These are phyloP conservation scores for Teunomyces stri DNA, from an alignment of 805 yeast genomes.

Conservation along the genomic window DNA sequence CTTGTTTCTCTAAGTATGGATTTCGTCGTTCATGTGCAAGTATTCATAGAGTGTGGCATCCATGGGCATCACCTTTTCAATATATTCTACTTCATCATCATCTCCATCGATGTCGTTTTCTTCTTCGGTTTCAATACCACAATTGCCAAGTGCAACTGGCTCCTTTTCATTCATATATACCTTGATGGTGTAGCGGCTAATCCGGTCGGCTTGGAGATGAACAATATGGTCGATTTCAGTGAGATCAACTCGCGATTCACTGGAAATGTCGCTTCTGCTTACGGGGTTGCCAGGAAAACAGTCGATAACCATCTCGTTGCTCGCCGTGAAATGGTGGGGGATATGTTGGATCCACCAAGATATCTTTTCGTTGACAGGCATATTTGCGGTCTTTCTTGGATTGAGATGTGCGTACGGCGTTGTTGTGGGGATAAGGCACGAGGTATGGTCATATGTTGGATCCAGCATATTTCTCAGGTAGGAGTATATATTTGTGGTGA, in stretches of 20 bases:
- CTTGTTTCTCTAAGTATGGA: slow-evolving; percentile 24
- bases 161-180: slow-evolving; percentile 29
- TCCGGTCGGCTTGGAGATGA: slow-evolving; percentile 52
- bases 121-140: slow-evolving; percentile 4
- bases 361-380: slow-evolving; percentile 68
- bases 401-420: slow-evolving; percentile 36
- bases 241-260: slow-evolving; percentile 10
- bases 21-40: background rate
- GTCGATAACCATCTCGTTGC: slow-evolving; percentile 27
- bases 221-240: slow-evolving; percentile 44
- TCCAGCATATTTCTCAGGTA: background rate
- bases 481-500: background rate
- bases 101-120: background rate
- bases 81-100: background rate
- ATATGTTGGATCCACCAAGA: slow-evolving; percentile 59
- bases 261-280: slow-evolving; percentile 21
- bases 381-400: slow-evolving; percentile 60
- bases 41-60: background rate
- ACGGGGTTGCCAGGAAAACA: slow-evolving; percentile 51
- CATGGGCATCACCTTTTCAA: background rate
- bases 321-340: slow-evolving; percentile 41
- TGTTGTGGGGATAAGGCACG: background rate
- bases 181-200: slow-evolving; percentile 45
- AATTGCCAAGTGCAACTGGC: slow-evolving; percentile 3
- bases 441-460: background rate